Evolutionary conservation across 2,329 filamentous ascomycete genomes (phyloP).

Genomic region (Colletotrichum lentis): DNA sequence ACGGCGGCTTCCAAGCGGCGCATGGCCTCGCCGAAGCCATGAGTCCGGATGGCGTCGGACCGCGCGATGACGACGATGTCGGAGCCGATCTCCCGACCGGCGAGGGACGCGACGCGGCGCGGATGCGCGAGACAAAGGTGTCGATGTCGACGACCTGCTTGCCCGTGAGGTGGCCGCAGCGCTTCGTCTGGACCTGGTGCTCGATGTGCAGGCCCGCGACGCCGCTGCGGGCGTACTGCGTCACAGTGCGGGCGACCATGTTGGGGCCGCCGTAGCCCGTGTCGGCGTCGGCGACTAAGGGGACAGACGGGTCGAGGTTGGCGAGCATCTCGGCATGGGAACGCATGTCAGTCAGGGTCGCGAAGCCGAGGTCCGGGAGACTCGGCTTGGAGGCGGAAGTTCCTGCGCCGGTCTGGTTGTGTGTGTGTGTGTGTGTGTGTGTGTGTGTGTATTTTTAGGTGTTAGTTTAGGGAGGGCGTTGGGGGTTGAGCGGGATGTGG

Average conservation of each 20-base stretch:
- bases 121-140: constrained; percentile 63
- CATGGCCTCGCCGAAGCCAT: constrained; percentile 66
- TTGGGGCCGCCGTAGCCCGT: constrained; percentile 64
- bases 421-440: neutral
- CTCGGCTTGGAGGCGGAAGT: constrained; percentile 68
- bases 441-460: neutral
- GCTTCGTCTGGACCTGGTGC: constrained; percentile 70
- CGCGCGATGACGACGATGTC: constrained; percentile 72
- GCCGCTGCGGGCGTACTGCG: constrained; percentile 61
- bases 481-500: neutral
- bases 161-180: constrained; percentile 69
- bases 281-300: constrained; percentile 69
- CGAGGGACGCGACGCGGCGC: constrained; percentile 62
- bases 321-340: constrained; percentile 72
- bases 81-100: constrained; percentile 56
- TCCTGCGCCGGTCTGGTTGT: constrained; percentile 65
- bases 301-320: constrained; percentile 61
- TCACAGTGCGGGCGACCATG: constrained; percentile 62
- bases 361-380: constrained; percentile 69
- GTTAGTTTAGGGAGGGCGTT: neutral
- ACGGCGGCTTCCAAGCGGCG: constrained; percentile 59
- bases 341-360: constrained; percentile 69
- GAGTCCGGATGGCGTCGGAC: constrained; percentile 66
- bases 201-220: constrained; percentile 70
- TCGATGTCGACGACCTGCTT: constrained; percentile 65